These are phyloP conservation scores for Juglanconis juglandina DNA, from an alignment of 2,329 filamentous ascomycete species.

Conservation along the genomic window DNA sequence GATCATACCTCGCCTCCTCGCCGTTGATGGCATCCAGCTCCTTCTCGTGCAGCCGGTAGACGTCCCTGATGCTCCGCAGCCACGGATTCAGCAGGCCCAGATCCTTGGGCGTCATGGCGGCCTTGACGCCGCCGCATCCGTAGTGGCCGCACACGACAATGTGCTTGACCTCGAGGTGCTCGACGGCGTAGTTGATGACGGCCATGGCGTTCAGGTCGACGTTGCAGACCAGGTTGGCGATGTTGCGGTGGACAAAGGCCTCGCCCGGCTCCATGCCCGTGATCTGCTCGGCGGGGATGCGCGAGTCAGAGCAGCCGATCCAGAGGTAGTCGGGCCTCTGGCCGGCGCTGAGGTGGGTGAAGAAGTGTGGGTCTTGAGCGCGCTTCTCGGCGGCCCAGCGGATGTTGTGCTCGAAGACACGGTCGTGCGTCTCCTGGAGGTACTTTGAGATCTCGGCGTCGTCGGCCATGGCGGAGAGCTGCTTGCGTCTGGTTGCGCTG, in stretches of 20 bases:
- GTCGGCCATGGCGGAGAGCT: conserved; percentile 25
- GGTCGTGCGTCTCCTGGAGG: conserved; percentile 61
- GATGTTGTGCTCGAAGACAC: conserved; percentile 66
- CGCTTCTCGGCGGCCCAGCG: conserved; percentile 61
- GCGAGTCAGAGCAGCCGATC: conserved; percentile 89
- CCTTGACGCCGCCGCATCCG: conserved; percentile 73
- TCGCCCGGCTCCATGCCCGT: conserved; percentile 81
- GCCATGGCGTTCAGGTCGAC: conserved; percentile 76
- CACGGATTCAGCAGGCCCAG: conserved; percentile 70
- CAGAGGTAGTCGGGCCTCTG: conserved; percentile 73
- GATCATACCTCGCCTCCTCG: conserved; percentile 59
- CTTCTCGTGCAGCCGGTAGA: conserved; percentile 67
- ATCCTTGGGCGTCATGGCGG: conserved; percentile 69
- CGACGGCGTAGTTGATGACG: conserved; percentile 85
- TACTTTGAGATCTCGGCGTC: conserved; percentile 47
- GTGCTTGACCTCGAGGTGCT: conserved; percentile 76
- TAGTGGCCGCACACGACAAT: conserved; percentile 78
- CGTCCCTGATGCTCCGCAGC: conserved; percentile 71
- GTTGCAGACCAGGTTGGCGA: conserved; percentile 81
- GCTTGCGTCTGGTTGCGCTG: not conserved
- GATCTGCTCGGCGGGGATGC: conserved; percentile 87
- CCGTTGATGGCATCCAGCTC: conserved; percentile 64
- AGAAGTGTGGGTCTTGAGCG: conserved; percentile 61
- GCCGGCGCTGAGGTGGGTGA: conserved; percentile 59
- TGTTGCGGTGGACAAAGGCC: conserved; percentile 92